A percentile compares a stretch with the other conserved stretches of the same genome.
phyloP scores from a whole-genome alignment of 257 asterid species.

The Salvia hispanica region DNA sequence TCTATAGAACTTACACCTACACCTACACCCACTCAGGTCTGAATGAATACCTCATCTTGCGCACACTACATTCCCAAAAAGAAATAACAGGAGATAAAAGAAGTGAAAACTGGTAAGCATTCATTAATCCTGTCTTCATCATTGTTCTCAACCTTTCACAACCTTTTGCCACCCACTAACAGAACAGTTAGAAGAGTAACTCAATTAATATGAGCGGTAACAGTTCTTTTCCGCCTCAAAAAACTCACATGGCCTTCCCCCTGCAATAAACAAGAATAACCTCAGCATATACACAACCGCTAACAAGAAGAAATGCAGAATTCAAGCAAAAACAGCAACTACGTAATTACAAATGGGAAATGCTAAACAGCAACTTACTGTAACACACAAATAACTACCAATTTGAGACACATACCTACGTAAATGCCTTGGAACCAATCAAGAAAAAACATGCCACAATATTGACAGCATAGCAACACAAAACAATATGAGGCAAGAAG shows the following conservation, averaged over 20 bases:
- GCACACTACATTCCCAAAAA: slow-evolving; percentile 69
- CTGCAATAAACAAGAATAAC: slow-evolving; percentile 42
- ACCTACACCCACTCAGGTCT: slow-evolving; percentile 68
- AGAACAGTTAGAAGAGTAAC: slow-evolving; percentile 28
- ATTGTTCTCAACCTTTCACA: slow-evolving; percentile 44
- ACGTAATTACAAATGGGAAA: no score
- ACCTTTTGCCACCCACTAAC: slow-evolving; percentile 49
- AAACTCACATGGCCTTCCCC: slow-evolving; percentile 72
- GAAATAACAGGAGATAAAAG: slow-evolving; percentile 60
- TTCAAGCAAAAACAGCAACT: neutral
- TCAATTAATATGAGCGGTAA: slow-evolving; percentile 27
- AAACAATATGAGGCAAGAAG: neutral
- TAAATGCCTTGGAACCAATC: neutral
- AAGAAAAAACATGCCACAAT: neutral
- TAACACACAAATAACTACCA: neutral
- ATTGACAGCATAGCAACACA: neutral
- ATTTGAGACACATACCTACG: neutral
- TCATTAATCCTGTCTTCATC: slow-evolving; percentile 38
- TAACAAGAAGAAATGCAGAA: slow-evolving; percentile 16
- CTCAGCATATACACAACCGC: slow-evolving; percentile 24
- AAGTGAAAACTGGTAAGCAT: slow-evolving; percentile 58
- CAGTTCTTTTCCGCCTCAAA: slow-evolving; percentile 31
- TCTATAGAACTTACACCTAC: neutral
- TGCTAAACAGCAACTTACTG: neutral
- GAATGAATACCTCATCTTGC: slow-evolving; percentile 67